Percentiles rank a stretch among this genome's conserved stretches.
Conservation (phyloP, 495 filamentous ascomycete species). For the Aspergillus saccharolyticus region DNA sequence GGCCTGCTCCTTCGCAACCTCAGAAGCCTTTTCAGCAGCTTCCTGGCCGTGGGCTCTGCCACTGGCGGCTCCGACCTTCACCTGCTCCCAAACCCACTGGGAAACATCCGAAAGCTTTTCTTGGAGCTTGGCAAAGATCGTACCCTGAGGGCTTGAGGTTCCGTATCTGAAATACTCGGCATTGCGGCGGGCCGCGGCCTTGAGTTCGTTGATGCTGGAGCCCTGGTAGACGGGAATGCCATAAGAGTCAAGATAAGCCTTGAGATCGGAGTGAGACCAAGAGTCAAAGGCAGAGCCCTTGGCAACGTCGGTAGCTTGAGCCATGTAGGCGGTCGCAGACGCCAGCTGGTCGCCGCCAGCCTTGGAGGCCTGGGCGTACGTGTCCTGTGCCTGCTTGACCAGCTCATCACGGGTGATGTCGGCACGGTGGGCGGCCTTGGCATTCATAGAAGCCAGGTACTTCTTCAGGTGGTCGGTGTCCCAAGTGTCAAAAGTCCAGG, state of each 20-base stretch:
- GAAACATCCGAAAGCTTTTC: slow-evolving; percentile 54
- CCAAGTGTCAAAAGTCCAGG: slow-evolving; percentile 84
- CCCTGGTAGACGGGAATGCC: slow-evolving; percentile 71
- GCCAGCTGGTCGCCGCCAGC: slow-evolving; percentile 64
- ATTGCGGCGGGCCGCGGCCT: slow-evolving; percentile 64
- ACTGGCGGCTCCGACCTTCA: slow-evolving; percentile 58
- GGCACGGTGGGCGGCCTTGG: slow-evolving; percentile 61
- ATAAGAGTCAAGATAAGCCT: slow-evolving; percentile 76
- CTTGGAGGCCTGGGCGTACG: slow-evolving; percentile 65
- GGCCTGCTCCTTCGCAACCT: slow-evolving; percentile 13
- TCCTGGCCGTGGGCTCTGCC: slow-evolving; percentile 55
- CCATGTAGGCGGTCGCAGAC: slow-evolving; percentile 68
- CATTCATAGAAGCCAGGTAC: slow-evolving; percentile 63
- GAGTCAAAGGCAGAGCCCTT: slow-evolving; percentile 71
- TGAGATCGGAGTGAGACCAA: slow-evolving; percentile 78
- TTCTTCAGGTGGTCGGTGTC: slow-evolving; percentile 70
- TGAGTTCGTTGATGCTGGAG: slow-evolving; percentile 58
- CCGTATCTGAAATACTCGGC: slow-evolving; percentile 75
- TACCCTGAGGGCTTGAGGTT: slow-evolving; percentile 59
- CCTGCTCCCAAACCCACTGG: slow-evolving; percentile 56
- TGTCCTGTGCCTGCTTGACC: slow-evolving; percentile 62
- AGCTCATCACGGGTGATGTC: slow-evolving; percentile 68
- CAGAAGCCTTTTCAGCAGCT: slow-evolving; percentile 38
- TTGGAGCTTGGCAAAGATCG: slow-evolving; percentile 59
- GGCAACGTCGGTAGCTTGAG: slow-evolving; percentile 59